Evolutionary conservation across 2,329 filamentous ascomycete genomes (phyloP).

Genomic region (Chrysosporium queenslandicum): DNA sequence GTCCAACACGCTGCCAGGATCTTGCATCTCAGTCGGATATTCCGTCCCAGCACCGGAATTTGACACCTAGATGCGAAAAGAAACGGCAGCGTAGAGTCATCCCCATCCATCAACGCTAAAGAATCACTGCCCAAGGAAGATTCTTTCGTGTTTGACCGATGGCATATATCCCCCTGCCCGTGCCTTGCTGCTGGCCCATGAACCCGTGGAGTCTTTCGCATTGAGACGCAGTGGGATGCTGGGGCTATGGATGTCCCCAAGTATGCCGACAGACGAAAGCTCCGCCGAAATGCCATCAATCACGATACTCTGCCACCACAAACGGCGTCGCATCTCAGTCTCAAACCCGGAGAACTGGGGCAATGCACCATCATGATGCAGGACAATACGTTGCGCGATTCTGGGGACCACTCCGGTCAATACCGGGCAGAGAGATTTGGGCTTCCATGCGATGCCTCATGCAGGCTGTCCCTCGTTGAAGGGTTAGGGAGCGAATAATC

Average conservation of each 20-base stretch:
- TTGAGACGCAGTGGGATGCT: conserved; percentile 37
- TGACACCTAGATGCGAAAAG: background rate
- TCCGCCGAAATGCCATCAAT: conserved; percentile 62
- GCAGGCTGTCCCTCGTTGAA: conserved; percentile 34
- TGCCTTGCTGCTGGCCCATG: background rate
- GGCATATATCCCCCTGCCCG: background rate
- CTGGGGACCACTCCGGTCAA: conserved; percentile 56
- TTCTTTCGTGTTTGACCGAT: background rate
- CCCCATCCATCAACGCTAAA: background rate
- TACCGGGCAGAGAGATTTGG: conserved; percentile 8
- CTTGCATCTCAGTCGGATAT: background rate
- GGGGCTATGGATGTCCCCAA: conserved; percentile 33
- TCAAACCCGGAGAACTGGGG: conserved; percentile 43
- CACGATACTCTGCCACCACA: conserved; percentile 63
- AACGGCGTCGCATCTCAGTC: conserved; percentile 57
- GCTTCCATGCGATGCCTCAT: conserved; percentile 8
- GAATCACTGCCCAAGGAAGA: background rate
- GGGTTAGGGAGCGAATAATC: background rate
- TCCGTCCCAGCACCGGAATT: background rate
- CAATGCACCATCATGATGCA: conserved; percentile 54
- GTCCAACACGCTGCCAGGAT: background rate
- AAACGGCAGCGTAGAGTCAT: background rate
- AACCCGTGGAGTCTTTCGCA: conserved; percentile 27
- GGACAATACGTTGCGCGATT: conserved; percentile 57
- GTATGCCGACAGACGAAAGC: conserved; percentile 45